phyloP scores from a whole-genome alignment of 2,329 filamentous ascomycete species.

The Diaporthe amygdali region DNA sequence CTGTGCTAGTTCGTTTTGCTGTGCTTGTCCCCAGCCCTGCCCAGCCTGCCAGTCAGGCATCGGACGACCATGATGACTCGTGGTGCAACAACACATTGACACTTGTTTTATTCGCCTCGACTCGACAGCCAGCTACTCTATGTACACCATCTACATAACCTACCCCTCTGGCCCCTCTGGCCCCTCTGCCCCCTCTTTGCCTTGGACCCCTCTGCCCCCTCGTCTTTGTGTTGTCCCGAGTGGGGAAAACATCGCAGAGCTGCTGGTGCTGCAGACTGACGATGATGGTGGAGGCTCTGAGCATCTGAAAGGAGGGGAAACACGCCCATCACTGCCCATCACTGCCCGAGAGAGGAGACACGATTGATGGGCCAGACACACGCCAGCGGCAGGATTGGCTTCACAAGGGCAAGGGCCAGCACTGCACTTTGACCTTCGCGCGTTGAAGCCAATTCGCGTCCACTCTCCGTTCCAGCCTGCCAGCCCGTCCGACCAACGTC shows the following conservation, averaged over 20 bases:
- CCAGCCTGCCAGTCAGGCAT: neutral
- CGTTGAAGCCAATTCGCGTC: no score
- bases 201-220: neutral
- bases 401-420: no score
- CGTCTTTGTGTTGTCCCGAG: neutral
- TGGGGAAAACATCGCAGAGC: neutral
- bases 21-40: neutral
- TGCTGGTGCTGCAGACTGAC: constrained; percentile 1
- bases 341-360: neutral
- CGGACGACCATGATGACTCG: constrained; percentile 8
- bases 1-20: neutral
- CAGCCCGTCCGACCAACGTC: neutral
- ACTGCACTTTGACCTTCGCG: no score
- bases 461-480: no score
- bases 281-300: neutral
- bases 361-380: neutral
- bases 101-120: neutral
- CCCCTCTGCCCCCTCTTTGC: constrained; percentile 3
- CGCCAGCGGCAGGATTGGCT: no score
- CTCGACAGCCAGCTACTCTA: no score
- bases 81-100: neutral
- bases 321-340: neutral
- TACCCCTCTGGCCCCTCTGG: neutral
- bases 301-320: neutral
- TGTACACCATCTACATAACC: no score